Evolutionary conservation across 2,329 filamentous ascomycete species (phyloP).

Genomic region (Beauveria bassiana): DNA sequence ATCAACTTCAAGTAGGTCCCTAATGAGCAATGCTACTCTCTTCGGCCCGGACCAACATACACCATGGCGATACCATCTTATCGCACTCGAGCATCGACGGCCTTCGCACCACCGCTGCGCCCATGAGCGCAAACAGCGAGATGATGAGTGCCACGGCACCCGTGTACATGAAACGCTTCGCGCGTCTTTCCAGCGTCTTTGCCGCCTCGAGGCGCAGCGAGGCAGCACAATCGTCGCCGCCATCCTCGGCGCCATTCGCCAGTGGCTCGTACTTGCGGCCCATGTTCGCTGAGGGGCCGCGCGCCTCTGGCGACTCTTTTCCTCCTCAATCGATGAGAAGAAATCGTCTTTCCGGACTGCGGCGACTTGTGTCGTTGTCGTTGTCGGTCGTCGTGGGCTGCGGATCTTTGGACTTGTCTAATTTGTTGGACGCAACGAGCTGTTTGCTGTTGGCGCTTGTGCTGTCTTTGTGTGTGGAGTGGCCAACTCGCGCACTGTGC

Average conservation of each 20-base stretch:
- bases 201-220: conserved; percentile 2
- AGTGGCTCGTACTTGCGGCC: conserved; percentile 1
- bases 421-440: neutral
- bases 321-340: neutral
- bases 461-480: neutral
- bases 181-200: conserved; percentile 1
- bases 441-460: neutral
- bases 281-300: neutral
- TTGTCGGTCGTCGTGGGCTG: neutral
- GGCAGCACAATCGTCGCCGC: neutral
- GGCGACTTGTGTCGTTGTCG: neutral
- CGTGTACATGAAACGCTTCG: neutral
- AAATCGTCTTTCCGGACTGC: neutral
- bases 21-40: neutral
- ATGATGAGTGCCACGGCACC: neutral
- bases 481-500: neutral
- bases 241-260: neutral
- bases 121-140: conserved; percentile 1
- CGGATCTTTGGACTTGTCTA: neutral
- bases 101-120: neutral
- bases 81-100: conserved; percentile 9
- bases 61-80: conserved; percentile 7
- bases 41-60: neutral
- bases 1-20: neutral
- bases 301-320: neutral